Percentiles rank a stretch among this genome's conserved stretches.
phyloP scores from a whole-genome alignment of 2,329 filamentous ascomycete genomes.

The Arthrobotrys conoides region DNA sequence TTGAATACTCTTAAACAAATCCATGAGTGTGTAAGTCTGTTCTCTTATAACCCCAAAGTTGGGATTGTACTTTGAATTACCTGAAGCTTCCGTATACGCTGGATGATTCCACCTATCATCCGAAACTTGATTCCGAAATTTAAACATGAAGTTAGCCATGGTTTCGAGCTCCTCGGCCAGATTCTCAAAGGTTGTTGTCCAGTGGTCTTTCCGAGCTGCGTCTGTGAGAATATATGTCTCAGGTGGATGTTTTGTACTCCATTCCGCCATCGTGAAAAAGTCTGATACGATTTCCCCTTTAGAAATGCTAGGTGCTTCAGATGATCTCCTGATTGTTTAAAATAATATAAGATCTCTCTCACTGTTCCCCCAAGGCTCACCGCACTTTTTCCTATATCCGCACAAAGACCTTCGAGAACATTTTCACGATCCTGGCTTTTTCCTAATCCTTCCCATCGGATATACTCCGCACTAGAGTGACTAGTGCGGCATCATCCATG shows the following conservation, averaged over 20 bases:
- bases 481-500: not conserved
- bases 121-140: not conserved
- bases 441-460: not conserved
- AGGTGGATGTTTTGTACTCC: not conserved
- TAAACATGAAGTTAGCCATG: not conserved
- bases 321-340: not conserved
- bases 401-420: no score
- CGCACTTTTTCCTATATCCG: no score
- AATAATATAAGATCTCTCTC: not conserved
- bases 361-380: no score
- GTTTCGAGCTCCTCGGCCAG: not conserved
- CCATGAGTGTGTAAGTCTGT: not conserved
- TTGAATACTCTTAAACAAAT: constrained; percentile 16
- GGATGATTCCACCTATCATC: not conserved
- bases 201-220: not conserved
- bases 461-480: not conserved
- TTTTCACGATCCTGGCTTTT: not conserved
- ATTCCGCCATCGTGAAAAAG: not conserved
- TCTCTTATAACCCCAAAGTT: not conserved
- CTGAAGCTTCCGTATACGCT: not conserved
- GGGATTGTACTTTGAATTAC: not conserved
- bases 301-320: not conserved
- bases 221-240: not conserved
- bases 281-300: not conserved
- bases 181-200: not conserved